Base-by-base conservation (phyloP, 2,329 filamentous ascomycete genomes). In the Aureobasidium sp. region DNA sequence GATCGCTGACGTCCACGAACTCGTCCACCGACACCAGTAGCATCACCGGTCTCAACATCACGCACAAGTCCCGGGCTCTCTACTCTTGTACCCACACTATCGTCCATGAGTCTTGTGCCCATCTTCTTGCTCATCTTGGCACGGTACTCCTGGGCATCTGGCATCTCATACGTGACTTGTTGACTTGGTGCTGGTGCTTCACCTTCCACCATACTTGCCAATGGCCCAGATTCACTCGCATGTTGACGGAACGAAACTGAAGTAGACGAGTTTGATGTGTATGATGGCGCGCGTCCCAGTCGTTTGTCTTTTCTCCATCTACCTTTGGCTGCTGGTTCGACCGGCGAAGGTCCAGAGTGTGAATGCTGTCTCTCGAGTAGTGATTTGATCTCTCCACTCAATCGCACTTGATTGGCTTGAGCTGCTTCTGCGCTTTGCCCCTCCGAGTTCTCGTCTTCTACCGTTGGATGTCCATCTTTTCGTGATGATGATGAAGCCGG, bases 81-180 rank as follows among this genome's bases (percentile, higher is more conserved):
- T 25, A 65, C 57, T 34, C 61, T 49, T 37, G 52, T 58, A 19
- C 61, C 62, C 21, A 30, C 44, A 6, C 54, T 55, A 42, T 61
- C 60, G 48, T 63, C 62, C 42, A 58, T 55, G 44, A 64, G 56
- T 39, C 53, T 60, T 22, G 58, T 59, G 6, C 65, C 64, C 64
- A 68, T 64, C 47, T 59, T 60, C 59, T 63, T 61, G 37, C 60
- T 62, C 61, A 68, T 63, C 51, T 63, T 49, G 29, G 51, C 39
- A 16, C 63, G 59, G 50, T 65, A 61, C 16, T 60, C 60, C 35
- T 62, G 63, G 4, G 63, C 62, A 11, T 66, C 66, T 12, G 61
- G 59, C 0, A 59, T 62, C 21, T 67, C 66, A 44, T 69, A 69
- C 1, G 62, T 65, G 17, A 69, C 60, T 56, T 68, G 65, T 38